These are phyloP conservation scores for Diaporthe longicolla DNA, from an alignment of 2,329 filamentous ascomycete species.

Conservation along the genomic window DNA sequence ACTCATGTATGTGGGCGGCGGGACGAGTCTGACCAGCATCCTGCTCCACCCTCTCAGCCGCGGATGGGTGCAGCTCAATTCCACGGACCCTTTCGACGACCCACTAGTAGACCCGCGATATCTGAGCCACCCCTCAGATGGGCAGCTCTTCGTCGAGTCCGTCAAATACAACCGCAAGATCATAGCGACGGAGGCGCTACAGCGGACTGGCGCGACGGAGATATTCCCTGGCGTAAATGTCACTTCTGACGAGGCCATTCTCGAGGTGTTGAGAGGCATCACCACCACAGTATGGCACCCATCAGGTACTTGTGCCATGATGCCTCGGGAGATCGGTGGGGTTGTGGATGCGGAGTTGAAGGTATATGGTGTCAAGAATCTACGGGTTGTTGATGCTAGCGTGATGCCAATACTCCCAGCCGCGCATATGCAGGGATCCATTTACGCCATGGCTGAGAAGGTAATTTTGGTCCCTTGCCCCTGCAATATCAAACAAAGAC, in stretches of 20 bases:
- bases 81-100: constrained; percentile 55
- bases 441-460: constrained; percentile 40
- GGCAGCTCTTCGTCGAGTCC: constrained; percentile 59
- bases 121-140: constrained; percentile 63
- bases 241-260: constrained; percentile 25
- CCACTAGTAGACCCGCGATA: constrained; percentile 68
- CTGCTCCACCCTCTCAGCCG: constrained; percentile 34
- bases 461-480: not conserved
- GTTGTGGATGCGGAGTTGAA: constrained; percentile 27
- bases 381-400: constrained; percentile 34
- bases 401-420: constrained; percentile 34
- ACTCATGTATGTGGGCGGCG: not conserved
- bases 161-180: constrained; percentile 58
- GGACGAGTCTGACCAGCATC: not conserved
- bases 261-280: not conserved
- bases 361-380: constrained; percentile 35
- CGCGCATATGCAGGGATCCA: constrained; percentile 23
- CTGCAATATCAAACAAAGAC: too few relatives aligned
- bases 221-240: constrained; percentile 11
- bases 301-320: constrained; percentile 15
- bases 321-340: constrained; percentile 30
- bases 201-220: constrained; percentile 34
- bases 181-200: constrained; percentile 55
- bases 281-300: constrained; percentile 31
- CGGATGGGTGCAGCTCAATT: constrained; percentile 53